These are phyloP conservation scores for Neurospora terricola DNA, from an alignment of 495 filamentous ascomycete species.

Conservation along the genomic window DNA sequence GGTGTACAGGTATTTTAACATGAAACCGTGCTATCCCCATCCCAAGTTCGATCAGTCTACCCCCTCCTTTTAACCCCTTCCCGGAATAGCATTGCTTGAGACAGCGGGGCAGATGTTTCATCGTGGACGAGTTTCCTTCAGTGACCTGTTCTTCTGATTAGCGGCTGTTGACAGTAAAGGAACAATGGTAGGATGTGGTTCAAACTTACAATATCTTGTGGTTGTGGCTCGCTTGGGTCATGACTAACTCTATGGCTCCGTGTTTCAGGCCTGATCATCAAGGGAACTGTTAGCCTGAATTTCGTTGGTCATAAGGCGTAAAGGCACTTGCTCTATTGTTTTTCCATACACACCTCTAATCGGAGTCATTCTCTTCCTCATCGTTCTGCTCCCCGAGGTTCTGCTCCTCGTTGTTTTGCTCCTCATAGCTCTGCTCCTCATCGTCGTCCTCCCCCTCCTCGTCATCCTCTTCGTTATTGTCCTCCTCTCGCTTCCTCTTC, in stretches of 20 bases:
- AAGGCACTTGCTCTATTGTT: background rate
- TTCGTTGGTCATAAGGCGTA: too few relatives aligned
- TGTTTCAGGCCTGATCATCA: background rate
- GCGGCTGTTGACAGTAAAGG: background rate
- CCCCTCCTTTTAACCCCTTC: too few relatives aligned
- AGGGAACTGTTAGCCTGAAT: background rate
- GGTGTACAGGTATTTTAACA: too few relatives aligned
- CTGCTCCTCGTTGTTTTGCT: background rate
- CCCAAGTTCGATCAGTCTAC: too few relatives aligned
- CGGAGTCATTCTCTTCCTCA: background rate
- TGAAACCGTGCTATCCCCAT: too few relatives aligned
- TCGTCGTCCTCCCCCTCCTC: background rate
- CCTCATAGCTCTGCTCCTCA: background rate
- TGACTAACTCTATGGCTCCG: too few relatives aligned
- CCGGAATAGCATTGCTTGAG: too few relatives aligned
- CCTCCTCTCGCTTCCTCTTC: background rate
- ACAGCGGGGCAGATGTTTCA: too few relatives aligned
- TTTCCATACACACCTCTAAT: background rate
- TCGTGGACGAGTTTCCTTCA: background rate
- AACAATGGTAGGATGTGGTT: background rate
- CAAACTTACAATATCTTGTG: background rate
- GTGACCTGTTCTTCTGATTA: background rate
- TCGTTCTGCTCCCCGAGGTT: rapidly evolving
- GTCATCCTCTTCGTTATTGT: background rate
- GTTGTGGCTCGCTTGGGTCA: background rate